phyloP scores from a whole-genome alignment of 2,329 filamentous ascomycete species.

The Monosporascus sp. region DNA sequence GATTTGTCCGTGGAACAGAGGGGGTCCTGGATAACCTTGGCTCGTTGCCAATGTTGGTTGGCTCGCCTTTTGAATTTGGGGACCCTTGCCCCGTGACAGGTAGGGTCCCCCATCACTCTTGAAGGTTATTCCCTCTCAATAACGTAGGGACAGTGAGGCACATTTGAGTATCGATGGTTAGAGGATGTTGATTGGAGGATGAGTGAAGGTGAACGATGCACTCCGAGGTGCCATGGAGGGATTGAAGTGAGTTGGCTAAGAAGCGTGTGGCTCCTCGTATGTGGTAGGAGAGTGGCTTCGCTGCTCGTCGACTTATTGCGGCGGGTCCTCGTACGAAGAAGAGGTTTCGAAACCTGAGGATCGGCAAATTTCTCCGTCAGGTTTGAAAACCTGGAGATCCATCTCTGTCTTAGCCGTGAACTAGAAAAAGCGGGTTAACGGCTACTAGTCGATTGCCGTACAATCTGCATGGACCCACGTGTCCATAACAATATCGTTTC shows the following conservation, averaged over 20 bases:
- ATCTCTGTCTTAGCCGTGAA: not conserved
- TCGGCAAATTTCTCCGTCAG: not conserved
- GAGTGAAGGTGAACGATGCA: not conserved
- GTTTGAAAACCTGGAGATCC: not conserved
- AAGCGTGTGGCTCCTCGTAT: not conserved
- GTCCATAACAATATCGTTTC: slow-evolving; percentile 16
- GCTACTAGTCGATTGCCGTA: slow-evolving; percentile 9
- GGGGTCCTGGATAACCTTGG: slow-evolving; percentile 4
- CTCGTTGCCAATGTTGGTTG: slow-evolving; percentile 1
- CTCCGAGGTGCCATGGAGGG: not conserved
- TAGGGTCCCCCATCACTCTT: not conserved
- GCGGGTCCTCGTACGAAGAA: not conserved
- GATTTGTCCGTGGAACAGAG: slow-evolving; percentile 11
- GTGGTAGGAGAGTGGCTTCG: not conserved
- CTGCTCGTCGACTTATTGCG: no score
- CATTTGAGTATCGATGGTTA: not conserved
- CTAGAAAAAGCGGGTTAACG: not conserved
- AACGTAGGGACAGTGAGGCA: not conserved
- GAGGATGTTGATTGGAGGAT: not conserved
- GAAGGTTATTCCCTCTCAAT: not conserved
- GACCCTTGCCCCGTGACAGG: not conserved
- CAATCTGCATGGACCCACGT: slow-evolving; percentile 14
- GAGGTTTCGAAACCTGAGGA: not conserved
- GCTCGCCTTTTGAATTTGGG: not conserved
- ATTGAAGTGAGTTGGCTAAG: not conserved